phyloP scores from a whole-genome alignment of 768 basidiomycete species.

The Pseudohyphozyma bogoriensis region DNA sequence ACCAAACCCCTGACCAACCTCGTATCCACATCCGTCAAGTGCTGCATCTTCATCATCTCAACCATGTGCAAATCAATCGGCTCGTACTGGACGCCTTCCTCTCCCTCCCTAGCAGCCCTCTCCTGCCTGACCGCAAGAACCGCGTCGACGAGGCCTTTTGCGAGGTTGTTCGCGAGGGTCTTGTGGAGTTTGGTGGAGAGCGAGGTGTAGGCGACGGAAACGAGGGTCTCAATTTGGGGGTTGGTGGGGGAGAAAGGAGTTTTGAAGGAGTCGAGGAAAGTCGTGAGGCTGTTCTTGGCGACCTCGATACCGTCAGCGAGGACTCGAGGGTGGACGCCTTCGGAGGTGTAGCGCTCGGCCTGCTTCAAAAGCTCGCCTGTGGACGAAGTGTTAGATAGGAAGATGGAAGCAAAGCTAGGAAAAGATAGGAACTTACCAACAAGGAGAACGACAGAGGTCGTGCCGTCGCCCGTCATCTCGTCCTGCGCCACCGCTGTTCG shows the following conservation, averaged over 20 bases:
- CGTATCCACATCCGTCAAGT: constrained; percentile 93
- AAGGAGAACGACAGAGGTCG: constrained; percentile 88
- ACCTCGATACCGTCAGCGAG: constrained; percentile 92
- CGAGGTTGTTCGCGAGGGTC: constrained; percentile 70
- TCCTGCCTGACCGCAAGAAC: constrained; percentile 67
- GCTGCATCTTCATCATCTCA: constrained; percentile 99
- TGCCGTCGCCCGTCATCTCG: constrained; percentile 98
- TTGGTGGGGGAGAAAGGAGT: constrained; percentile 46
- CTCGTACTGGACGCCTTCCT: constrained; percentile 57
- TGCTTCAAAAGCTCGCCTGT: constrained; percentile 63
- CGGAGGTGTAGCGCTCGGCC: constrained; percentile 92
- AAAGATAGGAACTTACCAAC: constrained; percentile 56
- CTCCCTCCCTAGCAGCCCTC: constrained; percentile 40
- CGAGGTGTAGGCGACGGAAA: constrained; percentile 90
- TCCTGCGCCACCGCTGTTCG: constrained; percentile 97
- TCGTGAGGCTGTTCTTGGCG: constrained; percentile 66
- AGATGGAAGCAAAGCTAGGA: not conserved
- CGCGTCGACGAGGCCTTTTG: constrained; percentile 90
- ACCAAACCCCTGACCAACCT: constrained; percentile 91
- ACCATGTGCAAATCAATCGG: constrained; percentile 99
- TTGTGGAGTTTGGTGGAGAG: constrained; percentile 84
- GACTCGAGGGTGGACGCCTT: constrained; percentile 95
- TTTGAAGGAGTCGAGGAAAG: constrained; percentile 88
- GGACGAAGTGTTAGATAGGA: too few relatives aligned
- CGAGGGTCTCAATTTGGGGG: constrained; percentile 82